A percentile compares a stretch with the other conserved stretches of the same genome.
Evolutionary conservation across 257 asterid genomes (phyloP).

Genomic region (Nicotiana tabacum): DNA sequence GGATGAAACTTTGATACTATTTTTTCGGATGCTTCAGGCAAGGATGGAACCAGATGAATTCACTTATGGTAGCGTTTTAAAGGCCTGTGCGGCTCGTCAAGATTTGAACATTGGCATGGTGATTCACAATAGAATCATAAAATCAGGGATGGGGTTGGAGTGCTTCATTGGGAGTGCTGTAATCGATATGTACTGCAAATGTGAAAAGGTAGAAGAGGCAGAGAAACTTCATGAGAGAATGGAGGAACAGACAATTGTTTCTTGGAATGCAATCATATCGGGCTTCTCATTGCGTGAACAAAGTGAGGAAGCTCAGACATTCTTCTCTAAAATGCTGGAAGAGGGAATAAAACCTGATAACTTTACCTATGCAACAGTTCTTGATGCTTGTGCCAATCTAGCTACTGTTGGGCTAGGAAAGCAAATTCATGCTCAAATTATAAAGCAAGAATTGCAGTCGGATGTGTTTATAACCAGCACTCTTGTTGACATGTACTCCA

Average conservation of each 20-base stretch:
- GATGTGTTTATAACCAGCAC: constrained; percentile 79
- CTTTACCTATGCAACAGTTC: constrained; percentile 85
- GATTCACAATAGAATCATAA: constrained; percentile 62
- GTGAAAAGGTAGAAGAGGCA: constrained; percentile 75
- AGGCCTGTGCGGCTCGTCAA: constrained; percentile 79
- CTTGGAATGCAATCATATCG: constrained; percentile 87
- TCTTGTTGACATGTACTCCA: constrained; percentile 92
- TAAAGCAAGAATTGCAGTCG: constrained; percentile 71
- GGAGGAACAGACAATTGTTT: constrained; percentile 52
- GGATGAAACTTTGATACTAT: constrained; percentile 41
- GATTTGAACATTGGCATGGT: constrained; percentile 54
- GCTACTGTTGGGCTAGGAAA: constrained; percentile 81
- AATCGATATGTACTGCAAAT: constrained; percentile 88
- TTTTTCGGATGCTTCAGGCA: constrained; percentile 56
- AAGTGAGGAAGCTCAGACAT: constrained; percentile 71
- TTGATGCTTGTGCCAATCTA: constrained; percentile 78
- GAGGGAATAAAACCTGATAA: constrained; percentile 64
- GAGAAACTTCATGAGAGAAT: constrained; percentile 64
- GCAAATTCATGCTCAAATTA: constrained; percentile 86
- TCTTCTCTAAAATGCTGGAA: constrained; percentile 60
- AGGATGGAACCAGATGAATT: constrained; percentile 81
- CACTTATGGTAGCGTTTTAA: constrained; percentile 79
- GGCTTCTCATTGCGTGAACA: constrained; percentile 66
- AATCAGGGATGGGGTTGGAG: constrained; percentile 67
- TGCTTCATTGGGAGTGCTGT: constrained; percentile 69